Conservation (phyloP, 129 eudicot genomes). For the Flaveria trinervia region DNA sequence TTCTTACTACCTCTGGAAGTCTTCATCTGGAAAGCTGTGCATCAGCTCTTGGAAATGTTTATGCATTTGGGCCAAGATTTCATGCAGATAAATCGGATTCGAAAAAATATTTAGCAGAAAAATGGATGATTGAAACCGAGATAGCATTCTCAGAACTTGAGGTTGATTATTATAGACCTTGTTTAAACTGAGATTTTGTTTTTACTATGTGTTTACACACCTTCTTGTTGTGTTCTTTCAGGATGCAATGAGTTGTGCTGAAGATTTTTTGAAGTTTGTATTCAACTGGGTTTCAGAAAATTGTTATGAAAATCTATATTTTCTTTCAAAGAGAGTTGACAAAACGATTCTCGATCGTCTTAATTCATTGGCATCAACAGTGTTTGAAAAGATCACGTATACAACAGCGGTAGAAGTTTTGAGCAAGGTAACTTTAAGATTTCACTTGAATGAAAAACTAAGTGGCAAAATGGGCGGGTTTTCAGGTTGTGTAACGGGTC, state of each 20-base stretch:
- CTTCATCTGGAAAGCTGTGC: slow-evolving; percentile 93
- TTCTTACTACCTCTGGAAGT: slow-evolving; percentile 60
- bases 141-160: slow-evolving; percentile 81
- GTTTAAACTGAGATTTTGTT: not conserved
- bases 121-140: slow-evolving; percentile 83
- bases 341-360: slow-evolving; percentile 58
- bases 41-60: slow-evolving; percentile 86
- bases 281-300: slow-evolving; percentile 60
- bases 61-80: slow-evolving; percentile 85
- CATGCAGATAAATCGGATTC: slow-evolving; percentile 59
- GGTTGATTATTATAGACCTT: slow-evolving; percentile 38
- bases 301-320: slow-evolving; percentile 59
- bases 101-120: slow-evolving; percentile 62
- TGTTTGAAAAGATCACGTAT: slow-evolving; percentile 70
- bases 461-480: not conserved
- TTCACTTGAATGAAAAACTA: not conserved
- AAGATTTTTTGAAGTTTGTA: slow-evolving; percentile 63
- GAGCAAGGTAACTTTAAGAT: slow-evolving; percentile 48
- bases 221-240: slow-evolving; percentile 39
- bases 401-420: slow-evolving; percentile 72
- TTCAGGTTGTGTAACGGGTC: not conserved
- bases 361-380: slow-evolving; percentile 37
- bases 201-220: not conserved
- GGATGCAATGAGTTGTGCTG: slow-evolving; percentile 85
- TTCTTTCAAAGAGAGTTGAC: slow-evolving; percentile 66